Conservation (phyloP, 2,329 filamentous ascomycete genomes). For the Sporothrix sp. region DNA sequence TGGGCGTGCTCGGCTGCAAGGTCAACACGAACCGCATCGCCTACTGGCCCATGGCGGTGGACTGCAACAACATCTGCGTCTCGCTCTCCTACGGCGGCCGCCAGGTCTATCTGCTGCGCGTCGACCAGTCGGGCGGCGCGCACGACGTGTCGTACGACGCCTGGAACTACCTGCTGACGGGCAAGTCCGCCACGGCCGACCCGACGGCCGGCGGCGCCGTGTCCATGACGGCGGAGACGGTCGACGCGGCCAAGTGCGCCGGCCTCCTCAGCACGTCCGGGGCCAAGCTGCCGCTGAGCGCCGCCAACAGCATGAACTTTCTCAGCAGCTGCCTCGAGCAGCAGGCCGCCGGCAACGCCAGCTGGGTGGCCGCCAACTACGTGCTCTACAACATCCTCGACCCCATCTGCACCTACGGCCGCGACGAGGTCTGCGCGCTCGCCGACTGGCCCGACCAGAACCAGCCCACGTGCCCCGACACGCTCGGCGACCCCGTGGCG, state of each 20-base stretch:
- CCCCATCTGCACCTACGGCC: constrained; percentile 38
- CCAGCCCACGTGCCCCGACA: constrained; percentile 41
- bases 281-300: constrained; percentile 43
- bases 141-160: constrained; percentile 51
- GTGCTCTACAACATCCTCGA: constrained; percentile 45
- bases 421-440: constrained; percentile 41
- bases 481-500: constrained; percentile 30
- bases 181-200: constrained; percentile 35
- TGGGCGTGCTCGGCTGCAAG: constrained; percentile 51
- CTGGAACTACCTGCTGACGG: constrained; percentile 48
- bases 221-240: constrained; percentile 40
- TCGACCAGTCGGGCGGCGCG: constrained; percentile 47
- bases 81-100: constrained; percentile 40
- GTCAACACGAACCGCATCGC: constrained; percentile 51
- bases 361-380: constrained; percentile 44
- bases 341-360: constrained; percentile 29
- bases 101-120: constrained; percentile 45
- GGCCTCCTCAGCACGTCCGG: constrained; percentile 39
- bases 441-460: constrained; percentile 30
- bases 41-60: constrained; percentile 46
- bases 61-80: constrained; percentile 49
- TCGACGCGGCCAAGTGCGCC: constrained; percentile 38
- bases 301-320: constrained; percentile 48
- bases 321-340: constrained; percentile 38
- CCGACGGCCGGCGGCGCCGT: constrained; percentile 41